Conservation (phyloP, 108 stramenopile species). For the Seminavis robusta region DNA sequence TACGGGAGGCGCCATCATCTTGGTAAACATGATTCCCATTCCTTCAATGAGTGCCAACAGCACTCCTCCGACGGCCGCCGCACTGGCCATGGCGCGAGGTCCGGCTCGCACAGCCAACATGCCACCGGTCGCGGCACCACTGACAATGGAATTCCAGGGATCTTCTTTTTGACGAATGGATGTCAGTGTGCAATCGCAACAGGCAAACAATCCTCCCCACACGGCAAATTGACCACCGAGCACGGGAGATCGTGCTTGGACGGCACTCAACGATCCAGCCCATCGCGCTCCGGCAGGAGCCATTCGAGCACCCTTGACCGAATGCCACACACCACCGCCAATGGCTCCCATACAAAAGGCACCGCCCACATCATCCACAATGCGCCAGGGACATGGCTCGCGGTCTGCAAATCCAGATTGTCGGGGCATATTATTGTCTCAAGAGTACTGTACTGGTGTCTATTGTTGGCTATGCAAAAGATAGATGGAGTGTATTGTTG, state of each 20-base stretch:
- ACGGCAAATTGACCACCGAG: slow-evolving; percentile 93
- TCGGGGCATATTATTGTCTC: too few relatives aligned
- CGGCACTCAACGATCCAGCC: slow-evolving; percentile 72
- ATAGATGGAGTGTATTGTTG: too few relatives aligned
- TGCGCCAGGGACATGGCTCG: slow-evolving; percentile 97
- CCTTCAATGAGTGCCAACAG: slow-evolving; percentile 97
- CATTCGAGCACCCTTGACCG: slow-evolving; percentile 84
- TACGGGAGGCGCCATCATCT: slow-evolving; percentile 40
- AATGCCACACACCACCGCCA: slow-evolving; percentile 93
- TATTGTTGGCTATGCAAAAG: too few relatives aligned
- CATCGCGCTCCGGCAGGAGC: slow-evolving; percentile 68
- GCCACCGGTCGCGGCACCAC: slow-evolving; percentile 93
- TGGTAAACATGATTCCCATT: slow-evolving; percentile 84
- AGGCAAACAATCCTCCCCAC: slow-evolving; percentile 97
- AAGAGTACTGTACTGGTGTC: too few relatives aligned
- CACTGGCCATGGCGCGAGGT: slow-evolving; percentile 90
- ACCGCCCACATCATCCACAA: slow-evolving; percentile 96
- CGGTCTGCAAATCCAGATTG: slow-evolving; percentile 86
- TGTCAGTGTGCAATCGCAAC: slow-evolving; percentile 93
- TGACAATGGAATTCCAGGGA: slow-evolving; percentile 98
- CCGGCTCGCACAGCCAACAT: slow-evolving; percentile 95
- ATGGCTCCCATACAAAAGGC: slow-evolving; percentile 94
- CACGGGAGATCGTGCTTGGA: slow-evolving; percentile 91
- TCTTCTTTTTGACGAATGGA: slow-evolving; percentile 96
- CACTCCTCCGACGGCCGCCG: slow-evolving; percentile 92